These are phyloP conservation scores for Colletotrichum higginsianum DNA, from an alignment of 2,329 filamentous ascomycete genomes.

Conservation along the genomic window DNA sequence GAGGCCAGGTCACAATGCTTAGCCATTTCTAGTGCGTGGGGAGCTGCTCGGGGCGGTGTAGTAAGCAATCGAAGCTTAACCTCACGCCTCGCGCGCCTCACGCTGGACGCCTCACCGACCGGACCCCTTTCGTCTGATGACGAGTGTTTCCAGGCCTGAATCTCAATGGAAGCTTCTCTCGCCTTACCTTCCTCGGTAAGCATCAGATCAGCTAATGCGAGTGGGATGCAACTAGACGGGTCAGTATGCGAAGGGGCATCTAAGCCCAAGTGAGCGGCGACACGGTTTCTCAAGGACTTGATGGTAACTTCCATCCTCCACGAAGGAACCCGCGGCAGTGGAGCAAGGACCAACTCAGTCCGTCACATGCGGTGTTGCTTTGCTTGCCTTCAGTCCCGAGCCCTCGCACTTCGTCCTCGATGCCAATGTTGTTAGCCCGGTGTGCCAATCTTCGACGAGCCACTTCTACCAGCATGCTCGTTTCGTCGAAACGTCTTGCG, in stretches of 20 bases:
- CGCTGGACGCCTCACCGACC: slow-evolving; percentile 9
- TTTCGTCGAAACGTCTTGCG: slow-evolving; percentile 4
- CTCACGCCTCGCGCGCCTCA: not conserved
- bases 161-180: slow-evolving; percentile 8
- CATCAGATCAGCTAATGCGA: not conserved
- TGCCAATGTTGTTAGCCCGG: not conserved
- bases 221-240: not conserved
- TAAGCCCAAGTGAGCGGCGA: not conserved
- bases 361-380: no score
- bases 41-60: slow-evolving; percentile 10
- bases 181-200: slow-evolving; percentile 2
- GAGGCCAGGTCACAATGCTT: slow-evolving; percentile 9
- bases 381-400: no score
- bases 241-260: not conserved
- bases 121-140: slow-evolving; percentile 3
- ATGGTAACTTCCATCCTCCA: not conserved
- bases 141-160: not conserved
- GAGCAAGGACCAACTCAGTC: no score
- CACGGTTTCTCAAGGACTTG: not conserved
- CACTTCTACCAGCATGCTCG: not conserved
- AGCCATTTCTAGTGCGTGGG: slow-evolving; percentile 7
- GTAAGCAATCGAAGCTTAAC: slow-evolving; percentile 23
- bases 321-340: not conserved
- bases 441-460: not conserved
- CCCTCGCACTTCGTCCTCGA: not conserved